These are phyloP conservation scores for Mercurialis annua DNA, from an alignment of 345 rosid species.

Conservation along the genomic window DNA sequence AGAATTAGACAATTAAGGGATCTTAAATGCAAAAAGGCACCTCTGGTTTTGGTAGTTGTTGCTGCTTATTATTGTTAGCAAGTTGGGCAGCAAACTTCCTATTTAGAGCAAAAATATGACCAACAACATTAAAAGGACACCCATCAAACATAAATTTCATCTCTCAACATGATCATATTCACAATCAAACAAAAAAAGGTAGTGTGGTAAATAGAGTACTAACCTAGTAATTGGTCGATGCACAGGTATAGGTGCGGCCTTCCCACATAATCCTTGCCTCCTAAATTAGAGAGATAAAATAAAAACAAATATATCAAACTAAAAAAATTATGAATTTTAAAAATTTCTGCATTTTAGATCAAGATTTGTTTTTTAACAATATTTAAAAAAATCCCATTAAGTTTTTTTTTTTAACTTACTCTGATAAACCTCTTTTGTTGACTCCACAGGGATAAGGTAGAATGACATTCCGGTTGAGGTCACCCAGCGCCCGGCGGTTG, in stretches of 20 bases:
- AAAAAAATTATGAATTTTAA: too few relatives aligned
- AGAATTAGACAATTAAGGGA: conserved; percentile 6
- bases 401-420: conserved; percentile 33
- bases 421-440: conserved; percentile 54
- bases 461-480: conserved; percentile 58
- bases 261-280: conserved; percentile 42
- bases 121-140: background rate
- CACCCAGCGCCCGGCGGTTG: conserved; percentile 71
- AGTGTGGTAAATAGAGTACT: conserved; percentile 4
- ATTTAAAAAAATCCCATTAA: too few relatives aligned
- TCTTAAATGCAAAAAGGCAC: conserved; percentile 23
- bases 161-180: background rate
- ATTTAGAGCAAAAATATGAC: background rate
- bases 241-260: conserved; percentile 48
- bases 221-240: conserved; percentile 91
- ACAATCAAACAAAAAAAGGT: background rate
- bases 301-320: background rate
- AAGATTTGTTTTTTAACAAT: too few relatives aligned
- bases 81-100: conserved; percentile 82
- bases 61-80: conserved; percentile 64
- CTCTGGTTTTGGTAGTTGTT: conserved; percentile 47
- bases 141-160: background rate
- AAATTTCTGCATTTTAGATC: too few relatives aligned
- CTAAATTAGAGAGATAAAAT: conserved; percentile 25
- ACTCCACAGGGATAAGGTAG: conserved; percentile 69